Evolutionary conservation across 352 stramenopile genomes (phyloP), one percentile per base, ranked within the genome.

Genomic region (Phytophthora rubi): DNA sequence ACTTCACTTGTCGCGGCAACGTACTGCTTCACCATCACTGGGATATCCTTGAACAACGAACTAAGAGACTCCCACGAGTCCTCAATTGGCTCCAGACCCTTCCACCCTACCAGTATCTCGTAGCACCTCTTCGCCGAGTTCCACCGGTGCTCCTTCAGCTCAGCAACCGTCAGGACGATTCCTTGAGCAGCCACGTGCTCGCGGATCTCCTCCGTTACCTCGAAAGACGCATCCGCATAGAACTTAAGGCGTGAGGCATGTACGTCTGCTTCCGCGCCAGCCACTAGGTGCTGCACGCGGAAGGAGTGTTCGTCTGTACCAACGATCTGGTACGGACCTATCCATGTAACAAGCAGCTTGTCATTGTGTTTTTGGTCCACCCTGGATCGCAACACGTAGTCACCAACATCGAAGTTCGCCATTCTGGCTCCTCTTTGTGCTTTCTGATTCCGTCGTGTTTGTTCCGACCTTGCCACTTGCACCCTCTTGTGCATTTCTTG

Each of bases 191-290:
- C 39, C 3, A 79, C 56, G 28, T 75, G 62, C 42, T 74, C 60
- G 2, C 44, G 21, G 2, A 76, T 23, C 48, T 79, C 68, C 39
- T 79, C 52, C 16, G 71, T 74, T 9, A 75, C 49, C 16, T 78
- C 26, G 1, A 48, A 77, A 16, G 48, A 37, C 4, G 16, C 44
- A 47, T 80, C 63, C 13, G 59, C 53, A 13, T 80, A 79, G 18
- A 76, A 68, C 55, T 80, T 83, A 0, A 80, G 28, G n/a, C 62
- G 49, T n/a, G 65, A 77, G 1, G 56, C 10, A 47, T 81, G 70
- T 2, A 77, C 73, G 18, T 79, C 65, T 18, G 30, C 54, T 26
- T 60, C 35, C 6, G 59, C 68, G 5, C 47, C 56, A 12, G 69
- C 70, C 47, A 59, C 53, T 32, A 59, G n/a, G 32, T 59, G 53